phyloP scores from a whole-genome alignment of 495 filamentous ascomycete species.

The Tuber indicum region DNA sequence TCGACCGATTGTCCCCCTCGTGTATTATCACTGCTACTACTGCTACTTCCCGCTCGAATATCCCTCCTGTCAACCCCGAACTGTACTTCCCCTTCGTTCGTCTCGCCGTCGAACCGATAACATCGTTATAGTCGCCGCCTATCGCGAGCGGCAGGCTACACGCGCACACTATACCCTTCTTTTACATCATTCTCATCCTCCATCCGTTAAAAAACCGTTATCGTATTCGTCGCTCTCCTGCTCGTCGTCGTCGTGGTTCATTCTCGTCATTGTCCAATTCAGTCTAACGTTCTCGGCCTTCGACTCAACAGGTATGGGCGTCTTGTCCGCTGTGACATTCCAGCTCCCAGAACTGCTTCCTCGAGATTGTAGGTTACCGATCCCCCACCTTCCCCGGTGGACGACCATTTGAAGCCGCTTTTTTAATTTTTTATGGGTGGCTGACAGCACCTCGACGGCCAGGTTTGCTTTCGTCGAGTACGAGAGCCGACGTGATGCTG shows the following conservation, averaged over 20 bases:
- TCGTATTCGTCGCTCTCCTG: conserved; percentile 32
- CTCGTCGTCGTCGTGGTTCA: conserved; percentile 37
- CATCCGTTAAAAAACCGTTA: conserved; percentile 25
- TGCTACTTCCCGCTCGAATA: conserved; percentile 41
- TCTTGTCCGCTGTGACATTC: conserved; percentile 97
- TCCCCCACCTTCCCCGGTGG: conserved; percentile 30
- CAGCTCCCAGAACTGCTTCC: conserved; percentile 82
- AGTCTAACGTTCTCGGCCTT: conserved; percentile 40
- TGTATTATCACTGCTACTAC: conserved; percentile 46
- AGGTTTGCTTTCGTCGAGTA: conserved; percentile 99
- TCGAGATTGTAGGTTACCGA: conserved; percentile 77
- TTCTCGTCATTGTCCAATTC: conserved; percentile 6
- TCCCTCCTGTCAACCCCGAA: conserved; percentile 41
- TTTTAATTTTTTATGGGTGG: conserved; percentile 35
- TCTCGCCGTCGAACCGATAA: conserved; percentile 42
- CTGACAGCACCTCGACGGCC: conserved; percentile 37
- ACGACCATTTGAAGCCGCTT: conserved; percentile 21
- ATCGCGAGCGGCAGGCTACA: conserved; percentile 38
- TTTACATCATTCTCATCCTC: conserved; percentile 42
- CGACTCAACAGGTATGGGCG: conserved; percentile 75
- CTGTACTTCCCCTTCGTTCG: conserved; percentile 38
- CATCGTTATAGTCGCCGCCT: conserved; percentile 34
- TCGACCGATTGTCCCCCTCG: conserved; percentile 46
- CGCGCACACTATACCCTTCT: conserved; percentile 30
- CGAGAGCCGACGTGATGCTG: conserved; percentile 95